phyloP scores from a whole-genome alignment of 768 basidiomycete species.

The Podaxis sp. region DNA sequence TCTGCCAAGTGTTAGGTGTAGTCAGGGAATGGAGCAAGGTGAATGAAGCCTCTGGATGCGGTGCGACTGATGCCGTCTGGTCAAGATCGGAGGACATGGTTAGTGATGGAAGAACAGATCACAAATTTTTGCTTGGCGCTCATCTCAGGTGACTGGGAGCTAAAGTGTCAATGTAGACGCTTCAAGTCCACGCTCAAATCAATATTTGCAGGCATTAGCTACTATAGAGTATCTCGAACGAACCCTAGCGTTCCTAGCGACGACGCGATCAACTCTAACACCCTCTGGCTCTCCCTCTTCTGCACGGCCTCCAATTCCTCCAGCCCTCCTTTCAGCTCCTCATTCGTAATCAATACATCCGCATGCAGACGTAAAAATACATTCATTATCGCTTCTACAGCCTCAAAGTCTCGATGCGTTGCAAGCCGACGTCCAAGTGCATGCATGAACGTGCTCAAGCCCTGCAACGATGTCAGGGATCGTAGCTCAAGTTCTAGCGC shows the following conservation, averaged over 20 bases:
- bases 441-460: slow-evolving; percentile 66
- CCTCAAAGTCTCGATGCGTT: slow-evolving; percentile 91
- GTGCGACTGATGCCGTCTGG: not conserved
- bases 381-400: slow-evolving; percentile 83
- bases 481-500: slow-evolving; percentile 90
- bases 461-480: slow-evolving; percentile 64
- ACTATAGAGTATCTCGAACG: slow-evolving; percentile 64
- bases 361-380: slow-evolving; percentile 86
- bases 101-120: not conserved
- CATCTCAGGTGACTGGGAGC: not conserved
- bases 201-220: not conserved
- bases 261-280: slow-evolving; percentile 73
- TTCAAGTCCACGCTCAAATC: not conserved
- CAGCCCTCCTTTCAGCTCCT: slow-evolving; percentile 60
- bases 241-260: slow-evolving; percentile 77
- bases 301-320: slow-evolving; percentile 65
- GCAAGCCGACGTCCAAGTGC: slow-evolving; percentile 71
- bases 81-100: not conserved
- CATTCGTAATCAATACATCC: slow-evolving; percentile 72
- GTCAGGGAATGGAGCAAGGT: slow-evolving; percentile 8
- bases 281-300: slow-evolving; percentile 70
- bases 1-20: slow-evolving; percentile 19
- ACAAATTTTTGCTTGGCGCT: not conserved
- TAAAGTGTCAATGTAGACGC: not conserved
- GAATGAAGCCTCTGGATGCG: slow-evolving; percentile 8